These are phyloP conservation scores for Glonium stellatum DNA, from an alignment of 495 filamentous ascomycete genomes.

Conservation along the genomic window DNA sequence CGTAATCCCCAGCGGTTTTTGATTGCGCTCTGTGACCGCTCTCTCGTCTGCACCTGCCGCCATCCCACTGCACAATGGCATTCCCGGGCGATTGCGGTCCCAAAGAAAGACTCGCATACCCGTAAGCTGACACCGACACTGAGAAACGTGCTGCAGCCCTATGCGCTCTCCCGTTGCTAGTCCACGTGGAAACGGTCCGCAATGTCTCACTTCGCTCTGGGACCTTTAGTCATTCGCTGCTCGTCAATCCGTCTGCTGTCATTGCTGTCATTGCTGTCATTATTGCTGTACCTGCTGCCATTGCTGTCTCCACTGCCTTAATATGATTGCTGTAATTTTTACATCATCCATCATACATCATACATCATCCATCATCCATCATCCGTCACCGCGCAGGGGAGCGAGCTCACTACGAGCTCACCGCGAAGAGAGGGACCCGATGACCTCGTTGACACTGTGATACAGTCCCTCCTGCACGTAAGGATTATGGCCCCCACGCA, in stretches of 20 bases:
- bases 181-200: conserved; percentile 25
- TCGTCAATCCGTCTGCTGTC: background rate
- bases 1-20: background rate
- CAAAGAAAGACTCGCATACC: conserved; percentile 3
- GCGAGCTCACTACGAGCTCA: no score
- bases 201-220: conserved; percentile 13
- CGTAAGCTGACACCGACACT: conserved; percentile 19
- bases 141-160: conserved; percentile 23
- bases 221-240: background rate
- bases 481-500: background rate
- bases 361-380: no score
- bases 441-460: no score
- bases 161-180: conserved; percentile 20
- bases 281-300: no score
- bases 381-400: no score
- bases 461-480: background rate
- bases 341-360: no score
- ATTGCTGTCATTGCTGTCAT: background rate
- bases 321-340: no score
- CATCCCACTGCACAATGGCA: background rate
- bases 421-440: no score
- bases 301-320: background rate
- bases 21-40: background rate
- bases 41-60: background rate
- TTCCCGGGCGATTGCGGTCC: background rate